Base-by-base conservation (phyloP, 345 rosid genomes). In the Citrus unshiu region DNA sequence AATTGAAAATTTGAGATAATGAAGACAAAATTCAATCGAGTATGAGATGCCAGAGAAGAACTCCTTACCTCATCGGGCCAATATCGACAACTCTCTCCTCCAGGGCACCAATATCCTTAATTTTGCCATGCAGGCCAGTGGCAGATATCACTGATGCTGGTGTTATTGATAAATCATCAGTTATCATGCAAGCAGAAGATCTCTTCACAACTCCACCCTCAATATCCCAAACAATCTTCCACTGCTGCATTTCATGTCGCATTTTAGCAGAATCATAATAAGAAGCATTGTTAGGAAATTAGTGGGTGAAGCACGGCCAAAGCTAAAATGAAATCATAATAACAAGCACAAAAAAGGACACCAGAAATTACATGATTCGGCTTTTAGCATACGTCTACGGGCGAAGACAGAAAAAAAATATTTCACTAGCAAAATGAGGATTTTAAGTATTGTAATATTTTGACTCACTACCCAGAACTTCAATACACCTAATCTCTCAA, bases 91-190 rank as follows among this genome's bases (percentile, higher is more conserved):
- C 7, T 64, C n/a, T 30, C n/a, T 16, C n/a, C 19, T 64, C 68
- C 24, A 64, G n/a, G 34, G 2, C 21, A 30, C 13, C 51, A 43
- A 43, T 3, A 30, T 16, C n/a, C 39, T 64, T 25, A 9, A 62
- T 13, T 12, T 27, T 64, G 3, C 27, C 32, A 5, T 68, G 72
- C 0, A 40, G 16, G 61, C 49, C 1, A 40, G 72, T 62, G 40
- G 71, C 78, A 59, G 86, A 60, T 32, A 73, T 68, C 66, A 40
- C 68, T 2, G 76, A 80, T 64, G 57, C 18, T 22, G 71, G 69
- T 1, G 51, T 39, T 8, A 68, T 71, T 1, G 29, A 39, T 29
- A 83, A n/a, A 72, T 83, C 80, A 79, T 79, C 74, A 2, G 27
- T 75, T 56, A 83, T 78, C 74, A 71, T 79, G 13, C 60, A 81